phyloP scores from a whole-genome alignment of 2,329 filamentous ascomycete genomes.

The Nemania sp. region DNA sequence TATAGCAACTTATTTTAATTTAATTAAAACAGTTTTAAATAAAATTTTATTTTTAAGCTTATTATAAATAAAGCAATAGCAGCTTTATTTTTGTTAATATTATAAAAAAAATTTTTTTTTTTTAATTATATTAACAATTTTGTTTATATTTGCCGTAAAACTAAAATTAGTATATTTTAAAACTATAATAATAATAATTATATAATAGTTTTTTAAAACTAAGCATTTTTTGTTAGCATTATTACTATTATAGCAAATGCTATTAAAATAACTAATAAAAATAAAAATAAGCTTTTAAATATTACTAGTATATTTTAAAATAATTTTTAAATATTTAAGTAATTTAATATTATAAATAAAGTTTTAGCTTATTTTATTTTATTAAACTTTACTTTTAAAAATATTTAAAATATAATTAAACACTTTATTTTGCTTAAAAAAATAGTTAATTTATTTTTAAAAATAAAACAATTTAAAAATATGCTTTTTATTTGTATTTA shows the following conservation, averaged over 20 bases:
- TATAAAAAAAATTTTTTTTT: not conserved
- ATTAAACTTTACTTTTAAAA: not conserved
- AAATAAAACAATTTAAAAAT: not conserved
- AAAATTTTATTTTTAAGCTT: slow-evolving; percentile 8
- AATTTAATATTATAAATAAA: slow-evolving; percentile 5
- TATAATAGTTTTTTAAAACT: not conserved
- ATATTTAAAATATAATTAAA: slow-evolving; percentile 1
- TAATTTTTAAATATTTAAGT: not conserved
- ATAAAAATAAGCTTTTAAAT: no score
- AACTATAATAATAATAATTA: not conserved
- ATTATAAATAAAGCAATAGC: not conserved
- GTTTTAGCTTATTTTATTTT: not conserved
- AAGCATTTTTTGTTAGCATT: no score
- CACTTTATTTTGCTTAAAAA: not conserved
- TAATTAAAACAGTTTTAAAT: not conserved
- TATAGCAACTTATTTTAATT: not conserved
- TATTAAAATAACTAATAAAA: no score
- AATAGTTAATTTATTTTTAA: not conserved
- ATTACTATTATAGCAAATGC: no score
- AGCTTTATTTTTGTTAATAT: not conserved
- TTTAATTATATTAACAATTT: not conserved
- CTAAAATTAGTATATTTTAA: not conserved
- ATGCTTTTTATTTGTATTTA: not conserved
- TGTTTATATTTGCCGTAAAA: not conserved
- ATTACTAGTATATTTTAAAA: no score